A percentile compares a stretch with the other conserved stretches of the same genome.
phyloP scores from a whole-genome alignment of 1,284 basidiomycete genomes.

The Neolentinus lepideus region DNA sequence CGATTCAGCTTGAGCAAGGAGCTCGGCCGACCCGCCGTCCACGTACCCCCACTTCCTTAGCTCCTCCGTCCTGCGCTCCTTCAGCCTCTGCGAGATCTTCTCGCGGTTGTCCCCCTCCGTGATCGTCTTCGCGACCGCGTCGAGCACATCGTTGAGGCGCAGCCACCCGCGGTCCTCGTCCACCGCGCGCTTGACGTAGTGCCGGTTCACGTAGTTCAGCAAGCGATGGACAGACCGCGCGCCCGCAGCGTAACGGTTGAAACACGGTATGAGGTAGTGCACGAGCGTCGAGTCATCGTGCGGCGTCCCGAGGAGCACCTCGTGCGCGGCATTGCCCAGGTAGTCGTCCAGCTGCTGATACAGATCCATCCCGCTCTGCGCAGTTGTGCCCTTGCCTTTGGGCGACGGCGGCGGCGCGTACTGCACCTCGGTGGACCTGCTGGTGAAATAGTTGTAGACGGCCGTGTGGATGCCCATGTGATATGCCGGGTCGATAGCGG shows the following conservation, averaged over 20 bases:
- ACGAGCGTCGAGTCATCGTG: constrained; percentile 59
- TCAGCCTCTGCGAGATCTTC: constrained; percentile 46
- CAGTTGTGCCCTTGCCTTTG: constrained; percentile 17
- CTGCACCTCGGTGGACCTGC: constrained; percentile 29
- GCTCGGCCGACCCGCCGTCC: constrained; percentile 40
- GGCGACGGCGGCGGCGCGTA: constrained; percentile 21
- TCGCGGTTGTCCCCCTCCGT: constrained; percentile 47
- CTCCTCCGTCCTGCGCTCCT: constrained; percentile 52
- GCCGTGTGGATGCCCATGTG: constrained; percentile 73
- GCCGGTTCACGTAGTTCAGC: constrained; percentile 71
- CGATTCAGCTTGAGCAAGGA: constrained; percentile 49
- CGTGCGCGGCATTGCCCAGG: constrained; percentile 49
- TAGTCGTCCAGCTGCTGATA: constrained; percentile 66
- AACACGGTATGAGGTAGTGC: constrained; percentile 62
- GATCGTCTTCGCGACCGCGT: constrained; percentile 50
- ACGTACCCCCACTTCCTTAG: constrained; percentile 63
- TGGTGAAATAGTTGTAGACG: constrained; percentile 73
- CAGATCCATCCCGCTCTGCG: constrained; percentile 51
- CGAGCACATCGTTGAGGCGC: constrained; percentile 54
- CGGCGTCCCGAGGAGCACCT: constrained; percentile 54
- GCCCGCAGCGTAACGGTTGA: constrained; percentile 60
- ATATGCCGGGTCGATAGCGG: constrained; percentile 61
- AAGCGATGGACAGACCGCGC: constrained; percentile 61
- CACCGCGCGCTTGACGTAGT: constrained; percentile 67
- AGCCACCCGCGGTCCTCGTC: constrained; percentile 77